Conservation (phyloP, 179 eudicot genomes). For the Nepenthes alata region DNA sequence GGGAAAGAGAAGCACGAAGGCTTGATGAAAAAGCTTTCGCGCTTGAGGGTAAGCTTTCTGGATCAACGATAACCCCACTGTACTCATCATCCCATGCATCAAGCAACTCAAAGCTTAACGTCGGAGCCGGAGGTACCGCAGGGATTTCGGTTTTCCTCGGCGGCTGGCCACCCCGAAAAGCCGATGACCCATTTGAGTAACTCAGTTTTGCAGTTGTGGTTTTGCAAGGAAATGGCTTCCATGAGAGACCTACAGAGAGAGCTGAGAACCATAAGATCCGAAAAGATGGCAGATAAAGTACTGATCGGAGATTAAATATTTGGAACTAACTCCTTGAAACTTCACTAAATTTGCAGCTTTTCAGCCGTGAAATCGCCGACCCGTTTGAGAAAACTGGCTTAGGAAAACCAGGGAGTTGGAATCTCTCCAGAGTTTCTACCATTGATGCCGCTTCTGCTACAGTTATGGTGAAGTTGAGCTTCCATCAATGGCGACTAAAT, state of each 20-base stretch:
- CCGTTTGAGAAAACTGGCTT: too few species aligned
- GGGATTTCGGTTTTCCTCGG: slow-evolving; percentile 7
- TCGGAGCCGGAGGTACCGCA: slow-evolving; percentile 7
- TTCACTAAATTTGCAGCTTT: too few species aligned
- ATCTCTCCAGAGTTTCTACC: too few species aligned
- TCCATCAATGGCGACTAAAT: too few species aligned
- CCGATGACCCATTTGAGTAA: slow-evolving; percentile 1
- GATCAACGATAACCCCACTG: slow-evolving; percentile 14
- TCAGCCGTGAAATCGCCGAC: too few species aligned
- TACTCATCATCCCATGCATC: slow-evolving; percentile 19
- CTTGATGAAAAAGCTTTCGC: slow-evolving; percentile 18
- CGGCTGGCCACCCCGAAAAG: slow-evolving; percentile 5
- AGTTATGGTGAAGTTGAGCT: too few species aligned
- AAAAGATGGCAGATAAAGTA: too few species aligned
- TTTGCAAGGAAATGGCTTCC: slow-evolving; percentile 4
- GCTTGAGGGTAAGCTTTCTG: slow-evolving; percentile 19
- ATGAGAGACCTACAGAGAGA: slow-evolving; percentile 6
- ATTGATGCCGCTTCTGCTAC: too few species aligned
- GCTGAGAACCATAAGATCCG: too few species aligned
- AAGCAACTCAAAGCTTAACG: slow-evolving; percentile 9
- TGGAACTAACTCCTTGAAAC: too few species aligned
- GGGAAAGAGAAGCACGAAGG: slow-evolving; percentile 16
- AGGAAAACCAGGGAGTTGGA: too few species aligned
- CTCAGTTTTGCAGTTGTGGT: neutral
- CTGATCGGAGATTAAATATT: too few species aligned